Conservation (phyloP, 192 early-diverging fungal genomes). For the Podila epicladia region DNA sequence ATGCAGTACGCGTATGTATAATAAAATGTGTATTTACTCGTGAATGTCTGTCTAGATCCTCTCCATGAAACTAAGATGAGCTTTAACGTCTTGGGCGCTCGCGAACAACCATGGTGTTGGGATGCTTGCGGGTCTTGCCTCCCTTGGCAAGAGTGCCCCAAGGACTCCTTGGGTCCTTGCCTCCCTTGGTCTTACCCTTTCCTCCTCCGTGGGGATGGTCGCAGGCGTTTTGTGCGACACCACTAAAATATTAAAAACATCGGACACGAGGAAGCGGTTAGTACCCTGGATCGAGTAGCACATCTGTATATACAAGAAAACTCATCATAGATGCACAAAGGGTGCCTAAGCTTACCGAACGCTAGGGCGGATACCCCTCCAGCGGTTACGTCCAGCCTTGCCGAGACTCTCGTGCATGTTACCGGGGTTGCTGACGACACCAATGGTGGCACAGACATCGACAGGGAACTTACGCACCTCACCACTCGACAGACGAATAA, state of each 20-base stretch:
- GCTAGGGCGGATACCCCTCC: constrained; percentile 87
- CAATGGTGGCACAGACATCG: constrained; percentile 90
- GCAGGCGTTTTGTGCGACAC: constrained; percentile 93
- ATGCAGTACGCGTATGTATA: no score
- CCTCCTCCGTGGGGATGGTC: constrained; percentile 99
- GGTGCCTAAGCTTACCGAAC: constrained; percentile 59
- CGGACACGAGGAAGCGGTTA: not conserved
- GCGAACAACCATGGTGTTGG: constrained; percentile 77
- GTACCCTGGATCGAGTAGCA: not conserved
- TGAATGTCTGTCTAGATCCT: no score
- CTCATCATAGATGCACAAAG: not conserved
- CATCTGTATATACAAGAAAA: not conserved
- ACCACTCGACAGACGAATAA: constrained; percentile 85
- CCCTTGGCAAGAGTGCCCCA: constrained; percentile 96
- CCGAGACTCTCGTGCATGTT: constrained; percentile 90
- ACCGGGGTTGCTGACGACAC: constrained; percentile 88
- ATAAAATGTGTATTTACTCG: no score
- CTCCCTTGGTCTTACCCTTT: constrained; percentile 90
- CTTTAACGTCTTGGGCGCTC: constrained; percentile 67
- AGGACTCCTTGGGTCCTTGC: constrained; percentile 84
- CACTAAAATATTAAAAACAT: constrained; percentile 56
- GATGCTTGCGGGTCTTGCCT: constrained; percentile 80
- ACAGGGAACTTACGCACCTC: constrained; percentile 89
- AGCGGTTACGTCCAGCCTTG: constrained; percentile 86
- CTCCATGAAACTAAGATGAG: not conserved